phyloP scores from a whole-genome alignment of 2,329 filamentous ascomycete species.

The Ceratocystis diversiconidia region DNA sequence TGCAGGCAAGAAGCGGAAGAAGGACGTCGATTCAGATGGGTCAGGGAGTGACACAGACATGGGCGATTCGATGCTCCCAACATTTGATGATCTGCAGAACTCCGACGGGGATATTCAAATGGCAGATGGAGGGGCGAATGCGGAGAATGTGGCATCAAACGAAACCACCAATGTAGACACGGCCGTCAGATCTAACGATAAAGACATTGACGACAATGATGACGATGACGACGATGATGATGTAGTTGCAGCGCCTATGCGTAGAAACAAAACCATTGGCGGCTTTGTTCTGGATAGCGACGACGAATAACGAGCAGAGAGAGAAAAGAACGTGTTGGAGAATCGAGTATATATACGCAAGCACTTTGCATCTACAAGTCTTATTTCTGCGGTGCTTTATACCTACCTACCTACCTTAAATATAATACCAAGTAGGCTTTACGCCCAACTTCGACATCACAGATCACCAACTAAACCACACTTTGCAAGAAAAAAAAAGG shows the following conservation, averaged over 20 bases:
- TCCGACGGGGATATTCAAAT: not conserved
- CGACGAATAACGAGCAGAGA: not conserved
- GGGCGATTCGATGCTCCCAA: conserved; percentile 12
- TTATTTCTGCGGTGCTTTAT: not conserved
- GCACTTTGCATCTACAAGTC: not conserved
- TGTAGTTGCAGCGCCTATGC: not conserved
- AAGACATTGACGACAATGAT: not conserved
- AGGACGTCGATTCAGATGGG: conserved; percentile 9
- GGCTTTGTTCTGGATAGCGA: conserved; percentile 15
- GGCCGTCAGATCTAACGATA: no score
- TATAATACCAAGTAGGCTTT: no score
- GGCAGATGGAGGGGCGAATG: not conserved
- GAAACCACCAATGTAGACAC: no score
- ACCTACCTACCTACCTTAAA: no score
- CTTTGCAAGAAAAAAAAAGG: no score
- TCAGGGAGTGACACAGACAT: conserved; percentile 11
- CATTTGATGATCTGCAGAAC: conserved; percentile 6
- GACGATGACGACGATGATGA: conserved; percentile 12
- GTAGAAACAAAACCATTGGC: conserved; percentile 10
- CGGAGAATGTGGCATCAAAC: not conserved
- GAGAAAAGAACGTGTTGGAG: not conserved
- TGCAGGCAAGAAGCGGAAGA: conserved; percentile 14
- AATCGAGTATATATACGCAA: not conserved
- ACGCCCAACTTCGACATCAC: no score
- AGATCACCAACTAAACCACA: no score